These are phyloP conservation scores for Saprolegnia diclina DNA, from an alignment of 352 stramenopile species.

Conservation along the genomic window DNA sequence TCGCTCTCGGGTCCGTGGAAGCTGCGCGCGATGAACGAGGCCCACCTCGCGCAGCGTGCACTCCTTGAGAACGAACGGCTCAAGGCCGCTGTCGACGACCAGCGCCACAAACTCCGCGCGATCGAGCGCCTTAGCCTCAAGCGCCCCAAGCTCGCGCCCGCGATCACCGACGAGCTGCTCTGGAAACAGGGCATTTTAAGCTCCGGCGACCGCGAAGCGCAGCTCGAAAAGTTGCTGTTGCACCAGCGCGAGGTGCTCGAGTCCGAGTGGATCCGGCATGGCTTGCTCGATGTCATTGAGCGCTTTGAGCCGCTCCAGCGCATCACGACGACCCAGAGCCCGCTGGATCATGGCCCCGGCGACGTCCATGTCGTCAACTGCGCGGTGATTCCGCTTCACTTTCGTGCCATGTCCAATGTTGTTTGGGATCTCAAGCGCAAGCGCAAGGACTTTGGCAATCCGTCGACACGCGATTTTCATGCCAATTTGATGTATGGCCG, in stretches of 20 bases:
- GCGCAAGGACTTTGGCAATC: neutral
- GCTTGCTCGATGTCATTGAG: neutral
- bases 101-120: neutral
- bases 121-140: neutral
- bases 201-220: neutral
- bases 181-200: slow-evolving; percentile 19
- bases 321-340: neutral
- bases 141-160: neutral
- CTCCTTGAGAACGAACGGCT: neutral
- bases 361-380: neutral
- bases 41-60: neutral
- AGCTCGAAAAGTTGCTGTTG: neutral
- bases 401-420: neutral
- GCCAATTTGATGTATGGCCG: slow-evolving; percentile 1
- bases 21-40: neutral
- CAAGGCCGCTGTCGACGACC: neutral
- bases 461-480: neutral
- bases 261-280: slow-evolving; percentile 19
- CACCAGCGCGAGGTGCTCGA: neutral
- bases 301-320: neutral
- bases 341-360: neutral
- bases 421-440: neutral
- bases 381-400: neutral
- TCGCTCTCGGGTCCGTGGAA: neutral
- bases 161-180: neutral